Base-by-base conservation (phyloP, 208 protist genomes). In the Porcisia deanei region DNA sequence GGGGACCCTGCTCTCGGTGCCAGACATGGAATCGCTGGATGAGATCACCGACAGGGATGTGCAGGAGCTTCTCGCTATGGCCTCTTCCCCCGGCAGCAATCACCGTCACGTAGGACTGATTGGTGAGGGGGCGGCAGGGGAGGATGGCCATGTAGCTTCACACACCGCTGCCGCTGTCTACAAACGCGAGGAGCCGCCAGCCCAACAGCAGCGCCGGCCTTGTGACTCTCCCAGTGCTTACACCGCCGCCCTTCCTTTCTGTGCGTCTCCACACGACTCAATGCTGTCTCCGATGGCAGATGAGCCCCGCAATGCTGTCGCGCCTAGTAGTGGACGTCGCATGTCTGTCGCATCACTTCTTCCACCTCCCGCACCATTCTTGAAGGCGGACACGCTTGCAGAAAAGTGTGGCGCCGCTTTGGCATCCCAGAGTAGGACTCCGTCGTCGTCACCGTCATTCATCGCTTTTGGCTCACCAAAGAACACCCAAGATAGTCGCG, bases 31-130 rank as follows among this genome's bases (percentile, higher is more conserved):
- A 58, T 76, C 76, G 60, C 69, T 85, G 60, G 61, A 74, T 43
- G 81, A 85, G 53, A 76, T 85, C 68, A 76, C 72, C 8, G 81
- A 85, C 47, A 34, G 34, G 37, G 81, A 85, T 60, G 81, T 80
- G 73, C 76, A 82, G 67, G 76, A 76, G 53, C 69, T 85, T 18
- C 81, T 85, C 2, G 14, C 74, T 2, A 70, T 82, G 59, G 30
- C 41, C 8, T 39, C 78, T 47, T 30, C 55, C 14, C 18, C 49
- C 25, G 37, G 49, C 34, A 60, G 53, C 30, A 25, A 58, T 58
- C 20, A 12, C 63, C 63, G 39, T 47, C 39, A 8, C 47, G 22
- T 18, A 67, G 47, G 41, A 49, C 39, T 37, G 63, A 30, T 20
- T 2, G 22, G 25, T 25, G 63, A 8, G 41, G 41, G 14, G 63